Percentiles rank a stretch among this genome's conserved stretches.
These are phyloP conservation scores for Tritrichomonas musculus DNA, from an alignment of 208 protist genomes.

Conservation along the genomic window DNA sequence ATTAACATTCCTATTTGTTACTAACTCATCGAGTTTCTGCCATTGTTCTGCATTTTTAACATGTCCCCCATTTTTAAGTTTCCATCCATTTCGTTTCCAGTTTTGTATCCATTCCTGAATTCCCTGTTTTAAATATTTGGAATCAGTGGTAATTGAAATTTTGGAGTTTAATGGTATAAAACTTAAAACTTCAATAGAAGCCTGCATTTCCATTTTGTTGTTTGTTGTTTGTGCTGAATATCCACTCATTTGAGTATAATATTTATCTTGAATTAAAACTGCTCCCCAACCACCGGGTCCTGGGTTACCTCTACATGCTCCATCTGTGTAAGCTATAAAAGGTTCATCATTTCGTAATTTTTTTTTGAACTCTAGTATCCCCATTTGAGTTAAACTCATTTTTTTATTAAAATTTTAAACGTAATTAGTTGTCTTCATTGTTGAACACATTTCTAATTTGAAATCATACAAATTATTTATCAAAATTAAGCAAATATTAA, in stretches of 20 bases:
- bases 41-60: background rate
- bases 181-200: background rate
- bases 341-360: too few species aligned
- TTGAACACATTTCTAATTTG: too few species aligned
- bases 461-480: too few species aligned
- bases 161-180: background rate
- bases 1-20: background rate
- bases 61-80: background rate
- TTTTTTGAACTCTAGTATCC: too few species aligned
- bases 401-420: too few species aligned
- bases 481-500: too few species aligned
- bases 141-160: background rate
- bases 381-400: too few species aligned
- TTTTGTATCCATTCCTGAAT: background rate
- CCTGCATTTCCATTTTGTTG: background rate
- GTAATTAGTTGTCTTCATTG: too few species aligned
- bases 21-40: background rate
- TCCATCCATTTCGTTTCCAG: background rate
- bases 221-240: background rate
- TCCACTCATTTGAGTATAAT: background rate
- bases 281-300: background rate
- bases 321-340: background rate
- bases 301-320: background rate
- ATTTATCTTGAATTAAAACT: background rate
- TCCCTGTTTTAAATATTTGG: background rate